Percentiles rank a stretch among this genome's conserved stretches.
These are phyloP conservation scores for Isoetes taiwanensis DNA, from an alignment of 75 land plant genomes.

Conservation along the genomic window DNA sequence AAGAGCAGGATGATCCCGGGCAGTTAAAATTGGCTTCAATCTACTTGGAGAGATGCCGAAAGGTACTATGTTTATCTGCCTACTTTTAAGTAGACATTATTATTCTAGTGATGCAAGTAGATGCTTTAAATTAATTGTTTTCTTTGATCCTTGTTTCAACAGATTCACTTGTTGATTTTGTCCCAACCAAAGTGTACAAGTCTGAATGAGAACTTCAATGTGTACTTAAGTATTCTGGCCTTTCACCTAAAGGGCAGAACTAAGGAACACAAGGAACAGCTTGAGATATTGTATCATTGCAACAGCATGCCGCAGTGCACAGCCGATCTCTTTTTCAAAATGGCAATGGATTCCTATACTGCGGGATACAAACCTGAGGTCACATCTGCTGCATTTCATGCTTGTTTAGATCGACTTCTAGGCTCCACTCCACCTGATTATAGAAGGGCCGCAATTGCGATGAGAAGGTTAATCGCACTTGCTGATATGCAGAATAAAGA, in stretches of 20 bases:
- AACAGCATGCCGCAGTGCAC: slow-evolving; percentile 39
- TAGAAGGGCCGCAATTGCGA: slow-evolving; percentile 27
- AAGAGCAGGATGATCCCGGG: slow-evolving; percentile 19
- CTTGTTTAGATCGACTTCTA: slow-evolving; percentile 43
- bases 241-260: slow-evolving; percentile 50
- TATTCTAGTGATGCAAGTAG: too few species aligned
- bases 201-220: slow-evolving; percentile 8
- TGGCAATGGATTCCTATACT: slow-evolving; percentile 44
- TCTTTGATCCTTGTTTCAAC: background rate
- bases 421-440: slow-evolving; percentile 59
- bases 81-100: too few species aligned
- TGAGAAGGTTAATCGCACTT: slow-evolving; percentile 47
- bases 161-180: too few species aligned
- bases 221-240: slow-evolving; percentile 14
- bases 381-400: slow-evolving; percentile 38
- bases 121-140: too few species aligned
- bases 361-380: slow-evolving; percentile 38
- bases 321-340: slow-evolving; percentile 44
- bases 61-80: slow-evolving; percentile 36
- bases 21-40: slow-evolving; percentile 34
- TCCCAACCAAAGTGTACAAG: too few species aligned
- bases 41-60: slow-evolving; percentile 44
- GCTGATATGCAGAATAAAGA: slow-evolving; percentile 31
- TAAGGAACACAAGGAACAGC: slow-evolving; percentile 34
- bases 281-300: slow-evolving; percentile 39